These are phyloP conservation scores for Acanthochlamys bracteata DNA, from an alignment of 106 monocot species.

Conservation along the genomic window DNA sequence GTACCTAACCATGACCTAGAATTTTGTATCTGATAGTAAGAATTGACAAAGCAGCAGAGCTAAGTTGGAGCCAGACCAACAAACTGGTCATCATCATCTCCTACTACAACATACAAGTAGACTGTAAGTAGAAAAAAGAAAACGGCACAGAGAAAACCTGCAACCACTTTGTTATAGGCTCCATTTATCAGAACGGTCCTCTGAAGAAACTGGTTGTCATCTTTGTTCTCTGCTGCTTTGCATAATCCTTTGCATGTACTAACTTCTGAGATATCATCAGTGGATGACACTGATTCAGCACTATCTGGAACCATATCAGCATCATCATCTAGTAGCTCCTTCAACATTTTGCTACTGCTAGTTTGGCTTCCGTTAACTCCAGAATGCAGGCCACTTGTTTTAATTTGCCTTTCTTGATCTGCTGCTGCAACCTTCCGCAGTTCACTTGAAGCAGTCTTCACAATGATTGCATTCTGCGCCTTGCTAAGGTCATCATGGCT, in stretches of 20 bases:
- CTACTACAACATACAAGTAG: slow-evolving; percentile 11
- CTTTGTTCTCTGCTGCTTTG: slow-evolving; percentile 3
- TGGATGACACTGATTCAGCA: slow-evolving; percentile 68
- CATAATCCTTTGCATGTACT: slow-evolving; percentile 1
- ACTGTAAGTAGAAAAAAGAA: slow-evolving; percentile 21
- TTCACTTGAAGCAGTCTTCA: slow-evolving; percentile 12
- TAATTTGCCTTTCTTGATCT: background rate
- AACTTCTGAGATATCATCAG: slow-evolving; percentile 23
- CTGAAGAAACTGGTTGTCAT: background rate
- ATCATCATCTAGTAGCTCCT: background rate
- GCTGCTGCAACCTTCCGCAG: background rate
- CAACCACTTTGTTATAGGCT: slow-evolving; percentile 2
- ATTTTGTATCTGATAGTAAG: background rate
- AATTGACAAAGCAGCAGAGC: background rate
- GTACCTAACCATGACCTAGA: no score
- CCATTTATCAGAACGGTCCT: background rate
- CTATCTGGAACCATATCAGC: slow-evolving; percentile 15
- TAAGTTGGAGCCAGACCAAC: slow-evolving; percentile 51
- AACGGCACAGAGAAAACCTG: slow-evolving; percentile 23
- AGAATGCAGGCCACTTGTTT: background rate
- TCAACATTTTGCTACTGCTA: background rate
- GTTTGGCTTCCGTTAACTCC: background rate
- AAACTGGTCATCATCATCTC: slow-evolving; percentile 17
- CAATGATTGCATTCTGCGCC: background rate
- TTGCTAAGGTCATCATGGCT: slow-evolving; percentile 7